Percentiles rank a stretch among this genome's conserved stretches.
These are phyloP conservation scores for Hericium rajendrae DNA, from an alignment of 768 basidiomycete genomes.

Conservation along the genomic window DNA sequence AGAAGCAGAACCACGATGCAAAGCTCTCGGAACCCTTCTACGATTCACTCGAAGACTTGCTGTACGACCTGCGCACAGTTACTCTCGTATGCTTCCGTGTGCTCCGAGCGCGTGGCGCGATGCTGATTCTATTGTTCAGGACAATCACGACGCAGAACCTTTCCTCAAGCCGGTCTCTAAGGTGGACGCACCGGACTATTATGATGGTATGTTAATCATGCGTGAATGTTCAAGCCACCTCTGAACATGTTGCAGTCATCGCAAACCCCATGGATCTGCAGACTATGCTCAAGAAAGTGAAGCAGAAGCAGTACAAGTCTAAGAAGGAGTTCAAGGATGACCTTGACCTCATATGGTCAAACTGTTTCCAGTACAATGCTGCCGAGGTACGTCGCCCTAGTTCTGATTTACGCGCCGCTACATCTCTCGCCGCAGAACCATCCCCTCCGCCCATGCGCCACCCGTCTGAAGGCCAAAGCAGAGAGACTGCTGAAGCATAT, in stretches of 20 bases:
- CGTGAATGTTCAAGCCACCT: background rate
- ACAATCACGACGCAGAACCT: conserved; percentile 85
- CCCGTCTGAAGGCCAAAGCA: conserved; percentile 74
- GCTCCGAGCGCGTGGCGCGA: conserved; percentile 21
- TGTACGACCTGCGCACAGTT: conserved; percentile 75
- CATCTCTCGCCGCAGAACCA: conserved; percentile 48
- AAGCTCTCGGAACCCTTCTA: conserved; percentile 86
- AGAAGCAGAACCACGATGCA: conserved; percentile 43
- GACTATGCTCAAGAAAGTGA: conserved; percentile 90
- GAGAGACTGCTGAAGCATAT: conserved; percentile 82
- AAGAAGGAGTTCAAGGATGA: conserved; percentile 93
- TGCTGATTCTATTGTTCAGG: conserved; percentile 28
- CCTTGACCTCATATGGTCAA: conserved; percentile 93
- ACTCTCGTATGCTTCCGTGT: conserved; percentile 43
- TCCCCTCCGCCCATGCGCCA: conserved; percentile 75
- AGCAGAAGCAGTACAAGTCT: conserved; percentile 83
- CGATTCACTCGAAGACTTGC: conserved; percentile 84
- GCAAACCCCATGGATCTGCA: conserved; percentile 91
- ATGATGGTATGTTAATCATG: conserved; percentile 54
- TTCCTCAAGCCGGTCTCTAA: conserved; percentile 91
- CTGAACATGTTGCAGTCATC: conserved; percentile 52
- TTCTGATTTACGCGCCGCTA: conserved; percentile 1
- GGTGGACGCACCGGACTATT: conserved; percentile 87
- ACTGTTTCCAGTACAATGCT: conserved; percentile 89
- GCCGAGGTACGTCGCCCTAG: conserved; percentile 55